Percentiles rank a stretch among this genome's conserved stretches.
These are phyloP conservation scores for Barbatosphaeria neglecta DNA, from an alignment of 495 filamentous ascomycete species.

Conservation along the genomic window DNA sequence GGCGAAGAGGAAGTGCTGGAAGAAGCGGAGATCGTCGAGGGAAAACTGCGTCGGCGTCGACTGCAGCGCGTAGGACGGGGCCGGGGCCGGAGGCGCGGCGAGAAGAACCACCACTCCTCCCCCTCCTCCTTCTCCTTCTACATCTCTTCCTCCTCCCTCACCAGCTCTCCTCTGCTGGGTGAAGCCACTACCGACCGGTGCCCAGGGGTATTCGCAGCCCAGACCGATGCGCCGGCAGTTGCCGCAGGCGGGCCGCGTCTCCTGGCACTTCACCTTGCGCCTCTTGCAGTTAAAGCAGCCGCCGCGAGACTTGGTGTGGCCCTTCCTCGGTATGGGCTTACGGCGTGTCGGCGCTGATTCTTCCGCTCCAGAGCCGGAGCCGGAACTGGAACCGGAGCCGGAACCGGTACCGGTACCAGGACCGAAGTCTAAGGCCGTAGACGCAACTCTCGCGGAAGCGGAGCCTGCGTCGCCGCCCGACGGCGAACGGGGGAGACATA, in stretches of 20 bases:
- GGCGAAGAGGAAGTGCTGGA: constrained; percentile 42
- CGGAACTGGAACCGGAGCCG: not conserved
- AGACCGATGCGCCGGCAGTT: constrained; percentile 41
- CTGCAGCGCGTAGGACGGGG: constrained; percentile 6
- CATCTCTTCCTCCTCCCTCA: too few relatives aligned
- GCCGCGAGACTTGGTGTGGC: constrained; percentile 43
- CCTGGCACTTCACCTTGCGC: constrained; percentile 46
- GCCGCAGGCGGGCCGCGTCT: constrained; percentile 36
- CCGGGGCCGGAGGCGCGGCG: not conserved
- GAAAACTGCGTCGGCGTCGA: constrained; percentile 20
- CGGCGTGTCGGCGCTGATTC: constrained; percentile 4
- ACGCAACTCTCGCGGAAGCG: not conserved
- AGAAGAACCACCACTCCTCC: too few relatives aligned
- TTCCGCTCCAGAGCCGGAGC: not conserved
- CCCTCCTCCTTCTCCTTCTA: not conserved
- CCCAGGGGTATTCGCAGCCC: constrained; percentile 35
- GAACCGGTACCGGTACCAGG: not conserved
- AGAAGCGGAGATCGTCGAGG: constrained; percentile 38
- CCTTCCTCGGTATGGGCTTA: constrained; percentile 23
- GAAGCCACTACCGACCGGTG: too few relatives aligned
- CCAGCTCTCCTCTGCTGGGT: not conserved
- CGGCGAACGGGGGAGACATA: not conserved
- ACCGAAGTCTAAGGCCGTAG: not conserved
- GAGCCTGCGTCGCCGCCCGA: not conserved
- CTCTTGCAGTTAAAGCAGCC: constrained; percentile 48